Percentiles rank a stretch among this genome's conserved stretches.
Conservation (phyloP, 1,284 basidiomycete genomes). For the Ceratobasidium sp. region DNA sequence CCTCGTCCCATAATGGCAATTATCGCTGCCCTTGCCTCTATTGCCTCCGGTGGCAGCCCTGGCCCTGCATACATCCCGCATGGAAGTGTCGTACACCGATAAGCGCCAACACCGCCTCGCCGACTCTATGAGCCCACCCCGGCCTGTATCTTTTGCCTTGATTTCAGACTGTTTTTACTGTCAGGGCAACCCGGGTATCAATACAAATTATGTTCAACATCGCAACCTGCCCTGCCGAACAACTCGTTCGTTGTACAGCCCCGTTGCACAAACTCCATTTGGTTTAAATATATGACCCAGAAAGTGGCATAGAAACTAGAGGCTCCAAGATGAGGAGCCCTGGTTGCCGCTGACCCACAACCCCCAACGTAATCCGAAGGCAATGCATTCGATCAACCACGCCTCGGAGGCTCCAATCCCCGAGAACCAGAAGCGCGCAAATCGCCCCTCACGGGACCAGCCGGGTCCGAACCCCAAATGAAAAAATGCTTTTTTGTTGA, state of each 20-base stretch:
- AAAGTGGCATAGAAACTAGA: neutral
- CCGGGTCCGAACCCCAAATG: slow-evolving; percentile 4
- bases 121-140: neutral
- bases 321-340: neutral
- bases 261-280: neutral
- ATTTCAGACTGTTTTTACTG: slow-evolving; percentile 11
- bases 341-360: slow-evolving; percentile 8
- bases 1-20: neutral
- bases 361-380: slow-evolving; percentile 14
- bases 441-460: slow-evolving; percentile 5
- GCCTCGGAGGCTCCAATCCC: slow-evolving; percentile 24
- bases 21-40: neutral
- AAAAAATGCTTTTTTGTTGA: neutral
- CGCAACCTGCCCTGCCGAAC: neutral
- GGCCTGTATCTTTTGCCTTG: neutral
- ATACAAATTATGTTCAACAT: neutral
- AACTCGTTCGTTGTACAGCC: neutral
- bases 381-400: slow-evolving; percentile 19
- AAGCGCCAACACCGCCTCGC: slow-evolving; percentile 25
- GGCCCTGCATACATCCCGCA: neutral
- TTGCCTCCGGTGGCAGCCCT: neutral
- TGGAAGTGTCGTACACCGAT: neutral
- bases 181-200: slow-evolving; percentile 6
- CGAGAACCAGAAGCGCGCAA: slow-evolving; percentile 11
- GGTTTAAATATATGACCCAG: neutral